phyloP scores from a whole-genome alignment of 1,284 basidiomycete genomes.

The Ceratobasidium sp. region DNA sequence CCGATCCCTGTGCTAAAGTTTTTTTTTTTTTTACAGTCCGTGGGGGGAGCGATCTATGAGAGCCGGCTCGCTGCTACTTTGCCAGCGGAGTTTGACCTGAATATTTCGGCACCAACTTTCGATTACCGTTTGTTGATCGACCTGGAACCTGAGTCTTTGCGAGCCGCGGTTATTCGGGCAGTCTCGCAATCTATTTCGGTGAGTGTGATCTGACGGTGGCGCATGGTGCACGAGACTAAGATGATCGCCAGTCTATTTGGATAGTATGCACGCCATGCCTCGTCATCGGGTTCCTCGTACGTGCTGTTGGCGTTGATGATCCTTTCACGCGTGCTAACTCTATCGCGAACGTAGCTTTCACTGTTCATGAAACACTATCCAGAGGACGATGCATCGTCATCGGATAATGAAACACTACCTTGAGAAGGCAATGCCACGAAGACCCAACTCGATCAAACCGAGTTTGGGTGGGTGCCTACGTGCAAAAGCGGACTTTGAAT shows the following conservation, averaged over 20 bases:
- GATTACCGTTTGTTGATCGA: slow-evolving; percentile 61
- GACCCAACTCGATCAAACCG: slow-evolving; percentile 26
- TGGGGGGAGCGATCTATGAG: slow-evolving; percentile 76
- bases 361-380: slow-evolving; percentile 37
- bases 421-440: slow-evolving; percentile 1
- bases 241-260: slow-evolving; percentile 61
- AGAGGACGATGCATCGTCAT: slow-evolving; percentile 24
- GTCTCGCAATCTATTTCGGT: slow-evolving; percentile 44
- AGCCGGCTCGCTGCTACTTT: slow-evolving; percentile 58
- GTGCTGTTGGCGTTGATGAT: slow-evolving; percentile 5
- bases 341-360: slow-evolving; percentile 34
- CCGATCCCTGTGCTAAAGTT: slow-evolving; percentile 7
- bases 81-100: slow-evolving; percentile 56
- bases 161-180: slow-evolving; percentile 38
- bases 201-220: slow-evolving; percentile 6
- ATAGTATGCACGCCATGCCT: slow-evolving; percentile 63
- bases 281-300: slow-evolving; percentile 41
- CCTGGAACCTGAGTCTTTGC: slow-evolving; percentile 47
- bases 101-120: slow-evolving; percentile 56
- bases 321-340: slow-evolving; percentile 22
- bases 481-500: slow-evolving; percentile 35
- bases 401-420: slow-evolving; percentile 24
- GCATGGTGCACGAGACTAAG: slow-evolving; percentile 9
- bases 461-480: slow-evolving; percentile 5
- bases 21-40: slow-evolving; percentile 63